Evolutionary conservation across 1,284 basidiomycete species (phyloP), one percentile per base, ranked within the genome.

Genomic region (Moesziomyces globuligerus): DNA sequence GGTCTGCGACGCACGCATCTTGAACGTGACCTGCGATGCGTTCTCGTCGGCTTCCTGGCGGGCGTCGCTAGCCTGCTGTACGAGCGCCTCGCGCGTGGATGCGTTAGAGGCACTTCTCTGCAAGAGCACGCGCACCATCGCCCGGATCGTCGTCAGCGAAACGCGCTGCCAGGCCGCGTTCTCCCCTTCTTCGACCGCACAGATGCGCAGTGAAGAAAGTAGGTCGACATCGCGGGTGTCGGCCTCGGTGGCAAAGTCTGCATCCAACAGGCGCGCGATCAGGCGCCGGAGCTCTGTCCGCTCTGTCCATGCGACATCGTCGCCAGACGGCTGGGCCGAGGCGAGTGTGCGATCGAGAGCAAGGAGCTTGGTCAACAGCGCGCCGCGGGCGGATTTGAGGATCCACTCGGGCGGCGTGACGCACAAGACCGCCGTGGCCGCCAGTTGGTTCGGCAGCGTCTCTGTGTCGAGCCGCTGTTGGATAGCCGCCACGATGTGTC

Each of bases 351-450:
- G 28, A 25, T 62, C 66, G 7, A 69, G 51, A n/a, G 55, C 25
- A 23, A 59, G 59, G 6, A 64, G 59, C 11, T 47, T 56, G 10
- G 42, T 40, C 7, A 51, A 21, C n/a, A 69, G 32, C 8, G 46
- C 23, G 25, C 50, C 67, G 7, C 66, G 66, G 6, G 48, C 39
- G 15, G 43, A n/a, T 34, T 51, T 70, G 37, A 48, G 37, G 8
- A 70, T 42, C 67, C 67, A 70, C 17, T 70, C 67, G 5, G 40
- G 40, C 5, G 67, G 67, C 13, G 48, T 48, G 28, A 43, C 38
- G 36, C 49, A 54, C 7, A 70, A 51, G 11, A 48, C 25, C 15
- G 48, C 48, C 39, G 52, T 52, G 17, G 60, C 47, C 21, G 38
- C 54, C 10, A 69, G 43, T 7, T 43, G 34, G 1, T 28, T 45